phyloP scores from a whole-genome alignment of 1,284 basidiomycete species.

The Hortiboletus rubellus region DNA sequence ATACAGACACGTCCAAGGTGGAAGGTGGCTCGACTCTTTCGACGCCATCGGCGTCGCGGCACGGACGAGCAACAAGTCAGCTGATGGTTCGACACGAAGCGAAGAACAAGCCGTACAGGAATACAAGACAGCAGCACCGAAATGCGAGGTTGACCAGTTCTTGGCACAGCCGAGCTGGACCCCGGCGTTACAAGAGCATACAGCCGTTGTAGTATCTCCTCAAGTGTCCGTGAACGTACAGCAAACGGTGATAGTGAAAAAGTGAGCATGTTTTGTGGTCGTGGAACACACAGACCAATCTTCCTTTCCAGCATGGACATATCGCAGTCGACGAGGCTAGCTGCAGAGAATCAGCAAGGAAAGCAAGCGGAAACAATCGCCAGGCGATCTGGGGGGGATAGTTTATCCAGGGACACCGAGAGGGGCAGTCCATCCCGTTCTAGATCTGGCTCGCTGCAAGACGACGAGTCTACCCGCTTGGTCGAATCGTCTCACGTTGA shows the following conservation, averaged over 20 bases:
- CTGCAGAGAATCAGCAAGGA: background rate
- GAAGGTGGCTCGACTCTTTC: background rate
- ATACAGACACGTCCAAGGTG: background rate
- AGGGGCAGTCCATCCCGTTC: background rate
- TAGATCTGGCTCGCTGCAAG: background rate
- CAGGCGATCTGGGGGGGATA: background rate
- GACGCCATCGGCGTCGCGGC: background rate
- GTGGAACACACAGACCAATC: background rate
- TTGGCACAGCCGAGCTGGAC: background rate
- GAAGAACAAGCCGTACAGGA: background rate
- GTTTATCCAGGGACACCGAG: background rate
- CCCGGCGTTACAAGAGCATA: background rate
- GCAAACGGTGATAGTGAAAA: background rate
- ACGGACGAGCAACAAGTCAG: background rate
- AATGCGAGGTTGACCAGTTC: background rate
- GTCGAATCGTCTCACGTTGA: background rate
- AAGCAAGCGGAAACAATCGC: background rate
- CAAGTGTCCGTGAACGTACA: background rate
- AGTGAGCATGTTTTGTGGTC: constrained; percentile 1
- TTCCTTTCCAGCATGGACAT: background rate
- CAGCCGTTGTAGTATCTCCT: background rate
- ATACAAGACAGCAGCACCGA: background rate
- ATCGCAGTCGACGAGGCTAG: background rate
- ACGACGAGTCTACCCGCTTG: background rate
- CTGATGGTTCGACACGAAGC: background rate